Base-by-base conservation (phyloP, 371 early-diverging fungal species). In the Circinella minor region DNA sequence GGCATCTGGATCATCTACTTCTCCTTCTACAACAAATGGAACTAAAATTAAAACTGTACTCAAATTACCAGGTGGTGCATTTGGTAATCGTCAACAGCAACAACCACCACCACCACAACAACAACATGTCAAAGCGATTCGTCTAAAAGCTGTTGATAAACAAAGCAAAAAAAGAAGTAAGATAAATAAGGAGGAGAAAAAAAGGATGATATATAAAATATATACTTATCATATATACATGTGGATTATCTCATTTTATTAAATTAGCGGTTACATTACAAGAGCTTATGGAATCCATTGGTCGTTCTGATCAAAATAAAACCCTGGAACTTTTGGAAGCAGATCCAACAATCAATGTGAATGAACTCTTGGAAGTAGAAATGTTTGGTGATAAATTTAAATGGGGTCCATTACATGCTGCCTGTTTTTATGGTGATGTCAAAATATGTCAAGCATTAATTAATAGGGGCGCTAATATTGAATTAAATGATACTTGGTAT, bases 401-500 rank as follows among this genome's bases (percentile, higher is more conserved):
- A 4, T 98, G 97, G 97, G 82, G 87, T 0, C 92, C 93, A n/a
- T 73, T 98, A 20, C 97, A 97, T 68, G 93, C 94, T 1, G 96
- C 96, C 0, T 84, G 91, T 5, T 96, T 92, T 75, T 89, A 89
- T 75, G 97, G 96, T 4, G 81, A 89, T 51, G 73, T 81, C n/a
- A 86, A 88, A 63, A 79, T 94, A 3, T 77, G 92, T 17, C 84
- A 84, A 37, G 72, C 84, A 10, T 83, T 98, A 15, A 77, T 95
- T 65, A 84, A 87, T 4, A 79, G 83, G 60, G 93, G 93, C n/a
- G 96, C 94, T 3, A 74, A 95, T 54, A 78, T 95, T 18, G 95
- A 97, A 62, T 69, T 93, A 5, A 79, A 89, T 14, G 98, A 98
- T 77, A 93, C 94, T 14, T 92, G 95, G 93, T 91, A 95, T 74